phyloP scores from a whole-genome alignment of 2,329 filamentous ascomycete genomes.

The Colletotrichum tanaceti region DNA sequence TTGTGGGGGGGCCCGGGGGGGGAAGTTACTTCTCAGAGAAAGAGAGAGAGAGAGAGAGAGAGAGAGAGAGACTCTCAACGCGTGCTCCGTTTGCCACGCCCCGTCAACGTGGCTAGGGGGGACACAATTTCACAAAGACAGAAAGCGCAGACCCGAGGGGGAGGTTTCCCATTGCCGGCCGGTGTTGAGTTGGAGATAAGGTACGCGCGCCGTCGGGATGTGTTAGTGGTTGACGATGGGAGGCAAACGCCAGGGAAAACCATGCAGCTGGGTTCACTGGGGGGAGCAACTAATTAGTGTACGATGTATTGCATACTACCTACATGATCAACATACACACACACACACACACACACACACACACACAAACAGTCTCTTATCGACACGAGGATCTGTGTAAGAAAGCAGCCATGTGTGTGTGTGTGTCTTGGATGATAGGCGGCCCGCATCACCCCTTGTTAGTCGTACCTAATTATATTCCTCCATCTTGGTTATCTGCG shows the following conservation, averaged over 20 bases:
- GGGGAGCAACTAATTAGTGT: not conserved
- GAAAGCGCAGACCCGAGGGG: not conserved
- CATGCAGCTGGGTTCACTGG: not conserved
- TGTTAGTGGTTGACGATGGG: conserved; percentile 14
- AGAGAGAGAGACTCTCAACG: too few species aligned
- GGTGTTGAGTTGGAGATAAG: not conserved
- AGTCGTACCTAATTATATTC: too few species aligned
- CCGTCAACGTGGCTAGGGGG: too few species aligned
- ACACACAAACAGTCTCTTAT: not conserved
- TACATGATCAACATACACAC: not conserved
- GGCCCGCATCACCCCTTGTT: not conserved
- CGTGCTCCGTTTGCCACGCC: too few species aligned
- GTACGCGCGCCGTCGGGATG: not conserved
- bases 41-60: too few species aligned
- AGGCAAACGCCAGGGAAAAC: conserved; percentile 18
- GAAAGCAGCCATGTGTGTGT: conserved; percentile 11
- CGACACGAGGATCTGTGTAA: conserved; percentile 10
- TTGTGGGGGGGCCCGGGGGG: too few species aligned
- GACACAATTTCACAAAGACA: too few species aligned
- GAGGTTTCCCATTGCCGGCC: conserved; percentile 10
- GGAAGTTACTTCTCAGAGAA: too few species aligned
- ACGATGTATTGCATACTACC: too few species aligned
- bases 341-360: not conserved
- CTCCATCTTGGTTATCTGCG: too few species aligned
- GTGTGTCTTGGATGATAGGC: conserved; percentile 11